Evolutionary conservation across 768 basidiomycete genomes (phyloP).

Genomic region (Mycena alexandri): DNA sequence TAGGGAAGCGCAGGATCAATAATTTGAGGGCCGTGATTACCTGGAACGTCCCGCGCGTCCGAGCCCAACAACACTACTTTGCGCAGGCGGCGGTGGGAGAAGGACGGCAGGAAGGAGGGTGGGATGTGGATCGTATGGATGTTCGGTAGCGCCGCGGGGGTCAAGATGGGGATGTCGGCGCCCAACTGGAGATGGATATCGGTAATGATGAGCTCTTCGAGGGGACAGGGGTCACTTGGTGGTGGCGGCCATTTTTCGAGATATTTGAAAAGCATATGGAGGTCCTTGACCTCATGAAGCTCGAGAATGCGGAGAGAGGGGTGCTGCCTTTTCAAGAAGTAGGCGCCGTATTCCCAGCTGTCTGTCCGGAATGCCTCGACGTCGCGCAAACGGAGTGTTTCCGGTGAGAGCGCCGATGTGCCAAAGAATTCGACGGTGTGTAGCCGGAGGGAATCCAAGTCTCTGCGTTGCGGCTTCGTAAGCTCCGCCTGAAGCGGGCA

Average conservation of each 20-base stretch:
- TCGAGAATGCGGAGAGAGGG: conserved; percentile 31
- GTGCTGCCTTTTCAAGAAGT: conserved; percentile 31
- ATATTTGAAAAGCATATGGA: conserved; percentile 18
- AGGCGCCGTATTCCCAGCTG: conserved; percentile 18
- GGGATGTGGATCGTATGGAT: conserved; percentile 18
- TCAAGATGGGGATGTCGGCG: neutral
- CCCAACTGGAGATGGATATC: conserved; percentile 6
- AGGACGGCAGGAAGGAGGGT: conserved; percentile 14
- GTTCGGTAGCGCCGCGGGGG: conserved; percentile 3
- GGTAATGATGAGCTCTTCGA: conserved; percentile 30
- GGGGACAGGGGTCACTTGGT: neutral
- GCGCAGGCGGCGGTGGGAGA: conserved; percentile 17
- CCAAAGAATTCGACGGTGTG: conserved; percentile 19
- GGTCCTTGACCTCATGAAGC: conserved; percentile 25
- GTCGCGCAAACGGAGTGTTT: conserved; percentile 12
- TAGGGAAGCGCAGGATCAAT: conserved; percentile 19
- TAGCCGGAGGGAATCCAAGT: conserved; percentile 11
- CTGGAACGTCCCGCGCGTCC: conserved; percentile 1
- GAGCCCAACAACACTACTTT: conserved; percentile 14
- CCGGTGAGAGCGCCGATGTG: conserved; percentile 11
- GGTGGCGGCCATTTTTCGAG: conserved; percentile 21
- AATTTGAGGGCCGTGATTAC: neutral
- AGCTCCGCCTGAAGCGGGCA: conserved; percentile 15
- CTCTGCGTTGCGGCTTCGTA: neutral
- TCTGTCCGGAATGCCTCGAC: conserved; percentile 29